Base-by-base conservation (phyloP, 805 yeast genomes). In the Starmerella sirachaensis region DNA sequence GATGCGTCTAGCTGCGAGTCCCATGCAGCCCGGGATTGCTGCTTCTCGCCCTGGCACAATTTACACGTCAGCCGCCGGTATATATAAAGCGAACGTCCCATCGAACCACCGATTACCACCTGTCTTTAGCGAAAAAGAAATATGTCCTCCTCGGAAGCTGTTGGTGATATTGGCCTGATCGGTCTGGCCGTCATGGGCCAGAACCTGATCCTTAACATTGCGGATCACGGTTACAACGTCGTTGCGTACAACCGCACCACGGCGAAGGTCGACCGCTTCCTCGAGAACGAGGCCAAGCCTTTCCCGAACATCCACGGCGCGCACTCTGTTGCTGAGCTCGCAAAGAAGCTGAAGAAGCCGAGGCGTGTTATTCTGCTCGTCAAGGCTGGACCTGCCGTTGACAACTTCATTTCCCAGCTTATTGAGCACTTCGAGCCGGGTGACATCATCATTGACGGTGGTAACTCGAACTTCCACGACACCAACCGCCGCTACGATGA, bases 111-210 rank as follows among this genome's bases (percentile, higher is more conserved):
- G 7, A 6, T 9, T 12, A 8, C 4, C 29, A 8, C 13, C 20
- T 18, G 5, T 18, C 36, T n/a, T 31, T 7, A 10, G 10, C 23
- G 19, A 29, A 8, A n/a, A n/a, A n/a, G n/a, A 20, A 23, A 5
- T 11, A 40, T 40, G 43, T 35, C 44, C n/a, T n/a, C n/a, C n/a
- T n/a, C n/a, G 27, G 40, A 41, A 33, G 45, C 53, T 19, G 43
- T 41, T 35, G 91, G 88, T 72, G 98, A 88, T 78, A 77, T 88
- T 65, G 98, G 96, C 66, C 82, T 88, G 64, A 86, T 91, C 60
- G 98, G 98, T 63, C 75, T 88, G 74, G 98, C 98, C 79, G 98
- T 88, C 54, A 88, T 88, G 98, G 98, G 98, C 67, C 61, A 64
- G 73, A 88, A 88, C 76, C 71, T 88, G 74, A 84, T 88, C 63